Evolutionary conservation across 2,329 filamentous ascomycete genomes (phyloP).

Genomic region (Chalaropsis thielavioides): DNA sequence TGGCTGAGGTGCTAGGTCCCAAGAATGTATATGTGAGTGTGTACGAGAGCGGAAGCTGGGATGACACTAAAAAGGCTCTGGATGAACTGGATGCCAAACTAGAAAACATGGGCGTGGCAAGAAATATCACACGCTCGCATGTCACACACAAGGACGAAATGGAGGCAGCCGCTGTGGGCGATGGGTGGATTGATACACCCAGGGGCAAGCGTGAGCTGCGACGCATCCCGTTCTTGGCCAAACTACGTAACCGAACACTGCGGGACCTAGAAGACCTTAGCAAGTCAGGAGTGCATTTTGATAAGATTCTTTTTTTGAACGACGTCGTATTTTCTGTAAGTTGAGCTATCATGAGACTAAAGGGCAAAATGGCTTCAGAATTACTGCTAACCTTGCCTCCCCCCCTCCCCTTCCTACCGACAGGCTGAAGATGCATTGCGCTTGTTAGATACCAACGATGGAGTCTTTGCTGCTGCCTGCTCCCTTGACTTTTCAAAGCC

Average conservation of each 20-base stretch:
- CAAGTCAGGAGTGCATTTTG: constrained; percentile 36
- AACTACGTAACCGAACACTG: constrained; percentile 48
- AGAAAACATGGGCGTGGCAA: constrained; percentile 35
- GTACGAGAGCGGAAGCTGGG: constrained; percentile 54
- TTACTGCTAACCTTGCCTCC: neutral
- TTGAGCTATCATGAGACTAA: neutral
- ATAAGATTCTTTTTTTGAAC: constrained; percentile 48
- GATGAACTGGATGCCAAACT: constrained; percentile 41
- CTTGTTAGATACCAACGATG: constrained; percentile 42
- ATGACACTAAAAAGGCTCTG: constrained; percentile 50
- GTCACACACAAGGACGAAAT: constrained; percentile 45
- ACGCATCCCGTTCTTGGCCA: constrained; percentile 54
- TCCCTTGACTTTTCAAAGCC: constrained; percentile 43
- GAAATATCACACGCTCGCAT: constrained; percentile 42
- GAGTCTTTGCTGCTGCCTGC: constrained; percentile 47
- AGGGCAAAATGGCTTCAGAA: neutral
- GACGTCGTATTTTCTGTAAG: constrained; percentile 46
- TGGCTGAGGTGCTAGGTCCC: constrained; percentile 42
- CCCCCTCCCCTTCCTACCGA: neutral
- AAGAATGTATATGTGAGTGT: constrained; percentile 55
- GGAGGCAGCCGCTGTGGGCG: constrained; percentile 27
- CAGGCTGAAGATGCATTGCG: constrained; percentile 41
- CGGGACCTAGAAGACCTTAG: constrained; percentile 40
- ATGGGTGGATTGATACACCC: constrained; percentile 51
- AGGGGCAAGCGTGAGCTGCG: constrained; percentile 40